phyloP scores from a whole-genome alignment of 1,139 yeast species.

The Entelexis paramagnoliae region DNA sequence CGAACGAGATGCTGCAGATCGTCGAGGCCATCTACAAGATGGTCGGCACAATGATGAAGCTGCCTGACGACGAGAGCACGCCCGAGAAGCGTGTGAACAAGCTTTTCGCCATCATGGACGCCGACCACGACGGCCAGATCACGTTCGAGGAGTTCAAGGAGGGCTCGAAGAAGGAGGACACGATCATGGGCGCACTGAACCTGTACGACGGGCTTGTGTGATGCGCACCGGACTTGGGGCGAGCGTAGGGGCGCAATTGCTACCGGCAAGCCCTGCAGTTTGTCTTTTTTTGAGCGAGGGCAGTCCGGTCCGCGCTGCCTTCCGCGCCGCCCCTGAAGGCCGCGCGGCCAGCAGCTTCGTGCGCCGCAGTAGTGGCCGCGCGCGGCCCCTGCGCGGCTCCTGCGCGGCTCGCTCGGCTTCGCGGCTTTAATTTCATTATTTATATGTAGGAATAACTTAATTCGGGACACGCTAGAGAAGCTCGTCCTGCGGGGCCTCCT shows the following conservation, averaged over 20 bases:
- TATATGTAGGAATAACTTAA: slow-evolving; percentile 8
- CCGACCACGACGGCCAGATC: slow-evolving; percentile 57
- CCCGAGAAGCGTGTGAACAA: slow-evolving; percentile 82
- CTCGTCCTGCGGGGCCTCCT: slow-evolving; percentile 65
- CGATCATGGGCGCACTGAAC: slow-evolving; percentile 68
- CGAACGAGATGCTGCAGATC: slow-evolving; percentile 68
- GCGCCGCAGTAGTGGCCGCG: too few relatives aligned
- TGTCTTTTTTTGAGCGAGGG: too few relatives aligned
- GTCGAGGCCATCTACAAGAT: slow-evolving; percentile 81
- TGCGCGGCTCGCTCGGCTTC: background rate
- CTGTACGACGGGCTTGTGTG: slow-evolving; percentile 45
- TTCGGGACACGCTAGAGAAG: slow-evolving; percentile 12
- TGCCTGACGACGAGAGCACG: slow-evolving; percentile 85
- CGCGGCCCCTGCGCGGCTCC: background rate
- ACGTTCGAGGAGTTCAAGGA: slow-evolving; percentile 72
- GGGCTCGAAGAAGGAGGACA: slow-evolving; percentile 70
- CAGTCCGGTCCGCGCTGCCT: too few relatives aligned
- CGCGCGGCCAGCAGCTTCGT: too few relatives aligned
- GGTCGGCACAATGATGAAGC: slow-evolving; percentile 90
- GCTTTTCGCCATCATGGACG: slow-evolving; percentile 64
- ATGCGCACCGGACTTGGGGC: too few relatives aligned
- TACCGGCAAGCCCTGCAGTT: too few relatives aligned
- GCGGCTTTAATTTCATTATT: background rate
- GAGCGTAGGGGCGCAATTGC: too few relatives aligned
- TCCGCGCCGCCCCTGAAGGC: too few relatives aligned